Conservation (phyloP, 2,329 filamentous ascomycete genomes). For the Cercospora beticola region DNA sequence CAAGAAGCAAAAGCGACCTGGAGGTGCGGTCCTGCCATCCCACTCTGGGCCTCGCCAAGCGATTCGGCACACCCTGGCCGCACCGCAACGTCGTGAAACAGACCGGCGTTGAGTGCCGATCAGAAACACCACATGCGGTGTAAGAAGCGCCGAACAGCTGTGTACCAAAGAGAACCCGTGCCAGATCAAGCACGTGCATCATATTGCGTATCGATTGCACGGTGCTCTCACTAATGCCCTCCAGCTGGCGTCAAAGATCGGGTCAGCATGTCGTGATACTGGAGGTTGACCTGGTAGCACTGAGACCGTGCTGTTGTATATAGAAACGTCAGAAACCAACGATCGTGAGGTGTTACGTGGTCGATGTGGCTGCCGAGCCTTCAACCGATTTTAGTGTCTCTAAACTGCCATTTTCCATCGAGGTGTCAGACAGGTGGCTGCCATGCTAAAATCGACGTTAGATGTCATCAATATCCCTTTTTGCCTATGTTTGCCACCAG, state of each 20-base stretch:
- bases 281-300: background rate
- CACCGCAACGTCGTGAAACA: conserved; percentile 2
- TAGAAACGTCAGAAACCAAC: background rate
- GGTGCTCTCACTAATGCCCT: background rate
- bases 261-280: background rate
- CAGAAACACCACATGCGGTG: conserved; percentile 9
- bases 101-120: background rate
- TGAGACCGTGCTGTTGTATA: background rate
- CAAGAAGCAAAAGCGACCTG: background rate
- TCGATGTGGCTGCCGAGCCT: background rate
- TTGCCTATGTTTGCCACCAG: background rate
- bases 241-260: background rate
- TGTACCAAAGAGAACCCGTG: background rate
- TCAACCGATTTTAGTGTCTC: background rate
- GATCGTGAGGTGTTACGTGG: background rate
- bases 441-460: background rate
- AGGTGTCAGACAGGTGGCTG: background rate
- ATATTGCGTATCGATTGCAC: conserved; percentile 1
- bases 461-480: background rate
- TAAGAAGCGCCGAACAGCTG: conserved; percentile 3
- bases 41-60: conserved; percentile 1
- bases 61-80: conserved; percentile 2
- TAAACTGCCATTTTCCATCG: background rate
- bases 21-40: background rate
- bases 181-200: conserved; percentile 3